Base-by-base conservation (phyloP, 1,284 basidiomycete species). In the Anthracocystis panici-leucophaei region DNA sequence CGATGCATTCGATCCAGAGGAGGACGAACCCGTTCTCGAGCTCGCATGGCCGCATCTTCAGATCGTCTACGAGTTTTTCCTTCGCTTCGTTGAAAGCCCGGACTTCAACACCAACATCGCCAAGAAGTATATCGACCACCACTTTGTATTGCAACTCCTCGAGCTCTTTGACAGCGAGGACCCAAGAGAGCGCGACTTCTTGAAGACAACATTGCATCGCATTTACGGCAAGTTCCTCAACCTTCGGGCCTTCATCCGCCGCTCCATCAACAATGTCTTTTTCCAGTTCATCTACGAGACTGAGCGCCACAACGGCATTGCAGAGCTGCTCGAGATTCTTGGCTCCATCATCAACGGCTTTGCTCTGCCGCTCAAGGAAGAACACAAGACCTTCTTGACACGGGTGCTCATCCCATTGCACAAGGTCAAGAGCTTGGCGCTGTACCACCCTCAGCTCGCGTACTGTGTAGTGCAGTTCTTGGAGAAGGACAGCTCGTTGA, bases 291-390 rank as follows among this genome's bases (percentile, higher is more conserved):
- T 99, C 79, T 99, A 99, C 87, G 96, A 99, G 86, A 96, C 95
- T 0, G 97, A 99, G 86, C 90, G 97, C 52, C 96, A 99, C 88
- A 99, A 99, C 85, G 97, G 97, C 50, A 98, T 99, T 77, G 97
- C 97, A 45, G 97, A 99, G 86, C 89, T 99, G 48, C 89, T 99
- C 69, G 97, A 99, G 86, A 99, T 99, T 71, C 89, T 99, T 44
- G 97, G 97, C 2, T 98, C 96, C 27, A 99, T 99, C 87, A 99
- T 99, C 90, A 99, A 99, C 84, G 97, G 97, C 31, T 99, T 99
- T 82, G 97, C 96, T 2, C 87, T 99, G 5, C 97, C 97, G 25
- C 90, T 99, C 83, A 99, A 99, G 88, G 95, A 98, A 71, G 97
- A 99, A 86, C 97, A 99, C 90, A 99, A 99, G 88, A 95, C 90